A percentile compares a stretch with the other conserved stretches of the same genome.
These are phyloP conservation scores for Acanthamoeba culbertsoni DNA, from an alignment of 208 protist genomes.

Conservation along the genomic window DNA sequence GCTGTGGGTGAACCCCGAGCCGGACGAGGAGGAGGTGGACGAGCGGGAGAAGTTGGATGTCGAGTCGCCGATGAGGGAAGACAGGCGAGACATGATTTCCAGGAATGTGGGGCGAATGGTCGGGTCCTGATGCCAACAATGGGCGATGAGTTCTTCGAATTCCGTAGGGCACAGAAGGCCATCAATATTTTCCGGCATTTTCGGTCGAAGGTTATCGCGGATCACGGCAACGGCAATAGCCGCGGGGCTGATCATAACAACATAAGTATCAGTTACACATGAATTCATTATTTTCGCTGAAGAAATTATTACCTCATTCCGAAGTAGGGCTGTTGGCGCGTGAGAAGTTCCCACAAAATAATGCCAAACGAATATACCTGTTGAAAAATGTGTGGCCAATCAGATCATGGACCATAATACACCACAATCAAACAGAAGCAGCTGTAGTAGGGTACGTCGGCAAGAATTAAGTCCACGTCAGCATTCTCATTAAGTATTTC, in stretches of 20 bases:
- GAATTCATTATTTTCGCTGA: not conserved
- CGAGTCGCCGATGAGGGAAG: not conserved
- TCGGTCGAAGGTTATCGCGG: not conserved
- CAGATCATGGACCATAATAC: not conserved
- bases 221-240: not conserved
- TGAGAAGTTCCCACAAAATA: not conserved
- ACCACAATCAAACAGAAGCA: not conserved
- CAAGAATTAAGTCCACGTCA: too few relatives aligned
- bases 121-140: not conserved
- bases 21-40: not conserved
- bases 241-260: not conserved
- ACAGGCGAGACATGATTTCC: not conserved
- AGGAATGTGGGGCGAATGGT: not conserved
- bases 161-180: not conserved
- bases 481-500: too few relatives aligned
- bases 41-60: not conserved
- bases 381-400: not conserved
- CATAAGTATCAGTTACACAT: not conserved
- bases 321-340: not conserved
- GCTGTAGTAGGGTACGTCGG: too few relatives aligned
- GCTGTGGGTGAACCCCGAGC: too few relatives aligned
- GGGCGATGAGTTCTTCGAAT: not conserved
- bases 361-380: slow-evolving; percentile 44
- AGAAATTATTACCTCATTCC: not conserved
- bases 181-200: not conserved